Evolutionary conservation across 805 yeast genomes (phyloP), one percentile per base, ranked within the genome.

Genomic region (Candida mattraensis): DNA sequence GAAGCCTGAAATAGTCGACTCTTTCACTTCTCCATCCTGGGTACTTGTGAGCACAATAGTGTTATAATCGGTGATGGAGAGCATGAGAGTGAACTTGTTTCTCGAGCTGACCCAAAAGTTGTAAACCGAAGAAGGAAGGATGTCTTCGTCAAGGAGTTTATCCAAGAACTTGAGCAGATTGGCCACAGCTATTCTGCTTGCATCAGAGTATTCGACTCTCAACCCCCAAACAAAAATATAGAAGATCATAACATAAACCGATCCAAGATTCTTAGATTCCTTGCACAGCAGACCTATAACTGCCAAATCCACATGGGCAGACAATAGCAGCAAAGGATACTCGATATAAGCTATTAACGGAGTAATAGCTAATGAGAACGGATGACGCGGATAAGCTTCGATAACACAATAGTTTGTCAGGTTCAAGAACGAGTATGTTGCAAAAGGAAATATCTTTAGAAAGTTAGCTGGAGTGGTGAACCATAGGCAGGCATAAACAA

Each of bases 381-480:
- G 48, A 10, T 50, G 50, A 1, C 45, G 37, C 1, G 70, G 67
- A 30, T 56, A 62, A 6, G 56, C 45, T 24, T 67, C 70, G 20
- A 51, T 38, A 4, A 58, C 52, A 27, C 59, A 47, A 38, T 51
- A 65, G 15, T 59, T 56, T 18, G 60, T 47, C 24, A 66, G 42
- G 39, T 69, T 69, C 35, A 69, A 48, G n/a, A 60, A 47, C 3
- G 73, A 67, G 41, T 67, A 69, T 7, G 61, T 52, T n/a, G 61
- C 56, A 45, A 67, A 68, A 2, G 74, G 72, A 18, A 62, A 37
- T 28, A 69, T 40, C 40, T 69, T 69, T 23, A 61, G 35, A n/a
- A 60, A 13, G 13, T 56, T 58, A 3, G 47, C 39, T 3, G 54
- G 47, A 0, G 72, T 64, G 7, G 53, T 49, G 18, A 59, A 28